Percentiles rank a stretch among this genome's conserved stretches.
These are phyloP conservation scores for Thalassiosira mediterranea DNA, from an alignment of 352 stramenopile species.

Conservation along the genomic window DNA sequence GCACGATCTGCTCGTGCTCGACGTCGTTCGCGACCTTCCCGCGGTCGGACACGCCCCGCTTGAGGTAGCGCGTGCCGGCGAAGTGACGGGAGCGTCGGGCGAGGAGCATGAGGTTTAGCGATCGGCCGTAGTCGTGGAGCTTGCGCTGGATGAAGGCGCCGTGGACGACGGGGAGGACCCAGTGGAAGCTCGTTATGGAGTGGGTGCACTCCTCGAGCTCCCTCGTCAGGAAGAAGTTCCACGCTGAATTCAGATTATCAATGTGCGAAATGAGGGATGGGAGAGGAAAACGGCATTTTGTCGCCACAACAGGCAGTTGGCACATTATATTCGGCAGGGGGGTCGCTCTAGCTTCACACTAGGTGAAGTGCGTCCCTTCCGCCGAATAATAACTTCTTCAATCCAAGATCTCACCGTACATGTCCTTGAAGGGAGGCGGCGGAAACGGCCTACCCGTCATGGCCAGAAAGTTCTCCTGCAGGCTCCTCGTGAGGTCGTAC, in stretches of 20 bases:
- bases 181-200: slow-evolving; percentile 87
- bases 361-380: too few species aligned
- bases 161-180: slow-evolving; percentile 91
- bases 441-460: slow-evolving; percentile 76
- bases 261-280: slow-evolving; percentile 89
- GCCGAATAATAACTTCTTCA: too few species aligned
- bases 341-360: too few species aligned
- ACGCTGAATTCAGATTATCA: slow-evolving; percentile 83
- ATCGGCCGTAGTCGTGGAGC: slow-evolving; percentile 91
- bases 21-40: slow-evolving; percentile 99
- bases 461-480: slow-evolving; percentile 96
- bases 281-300: slow-evolving; percentile 70
- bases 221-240: slow-evolving; percentile 95
- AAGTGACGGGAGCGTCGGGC: slow-evolving; percentile 96
- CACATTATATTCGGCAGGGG: too few species aligned
- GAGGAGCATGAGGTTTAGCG: slow-evolving; percentile 95
- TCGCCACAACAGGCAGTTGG: too few species aligned
- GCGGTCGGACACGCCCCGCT: slow-evolving; percentile 95
- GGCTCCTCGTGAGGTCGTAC: slow-evolving; percentile 96
- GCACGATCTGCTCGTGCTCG: slow-evolving; percentile 94
- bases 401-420: slow-evolving; percentile 86
- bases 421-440: slow-evolving; percentile 87
- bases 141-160: slow-evolving; percentile 97
- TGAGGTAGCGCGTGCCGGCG: slow-evolving; percentile 98
- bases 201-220: slow-evolving; percentile 90